Evolutionary conservation across 2,329 filamentous ascomycete species (phyloP).

Genomic region (Neoscytalidium dimidiatum): DNA sequence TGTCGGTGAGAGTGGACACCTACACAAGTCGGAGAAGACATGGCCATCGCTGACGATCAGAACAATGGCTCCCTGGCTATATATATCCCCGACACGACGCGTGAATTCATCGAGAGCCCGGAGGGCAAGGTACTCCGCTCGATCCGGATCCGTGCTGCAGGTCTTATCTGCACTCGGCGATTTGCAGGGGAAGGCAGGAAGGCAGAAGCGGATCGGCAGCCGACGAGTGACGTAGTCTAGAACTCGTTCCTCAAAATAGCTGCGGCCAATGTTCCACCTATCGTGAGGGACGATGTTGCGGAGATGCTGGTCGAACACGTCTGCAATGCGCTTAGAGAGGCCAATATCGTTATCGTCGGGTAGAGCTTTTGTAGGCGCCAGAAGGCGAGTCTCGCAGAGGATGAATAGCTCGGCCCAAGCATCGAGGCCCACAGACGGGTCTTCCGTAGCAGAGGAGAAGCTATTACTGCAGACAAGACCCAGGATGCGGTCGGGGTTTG

Average conservation of each 20-base stretch:
- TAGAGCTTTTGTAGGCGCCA: slow-evolving; percentile 21
- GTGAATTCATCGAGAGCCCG: slow-evolving; percentile 44
- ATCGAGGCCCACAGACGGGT: slow-evolving; percentile 15
- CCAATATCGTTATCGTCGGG: slow-evolving; percentile 26
- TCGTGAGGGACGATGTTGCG: slow-evolving; percentile 33
- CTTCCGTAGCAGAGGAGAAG: not conserved
- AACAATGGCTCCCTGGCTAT: slow-evolving; percentile 43
- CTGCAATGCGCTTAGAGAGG: slow-evolving; percentile 26
- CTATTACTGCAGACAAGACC: not conserved
- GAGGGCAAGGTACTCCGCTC: slow-evolving; percentile 47
- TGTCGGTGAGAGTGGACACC: slow-evolving; percentile 23
- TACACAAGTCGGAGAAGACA: slow-evolving; percentile 44
- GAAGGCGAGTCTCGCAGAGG: slow-evolving; percentile 31
- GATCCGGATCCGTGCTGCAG: slow-evolving; percentile 48
- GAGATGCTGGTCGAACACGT: slow-evolving; percentile 32
- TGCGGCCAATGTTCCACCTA: slow-evolving; percentile 31
- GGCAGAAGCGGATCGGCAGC: slow-evolving; percentile 31
- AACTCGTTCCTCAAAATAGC: slow-evolving; percentile 28
- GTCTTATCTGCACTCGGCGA: slow-evolving; percentile 61
- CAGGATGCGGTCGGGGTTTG: not conserved
- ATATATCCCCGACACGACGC: slow-evolving; percentile 40
- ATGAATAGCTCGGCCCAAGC: slow-evolving; percentile 33
- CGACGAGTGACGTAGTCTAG: slow-evolving; percentile 26
- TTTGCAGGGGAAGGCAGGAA: slow-evolving; percentile 65
- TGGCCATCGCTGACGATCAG: slow-evolving; percentile 48